Evolutionary conservation across 257 asterid genomes (phyloP).

Genomic region (Agastache rugosa): DNA sequence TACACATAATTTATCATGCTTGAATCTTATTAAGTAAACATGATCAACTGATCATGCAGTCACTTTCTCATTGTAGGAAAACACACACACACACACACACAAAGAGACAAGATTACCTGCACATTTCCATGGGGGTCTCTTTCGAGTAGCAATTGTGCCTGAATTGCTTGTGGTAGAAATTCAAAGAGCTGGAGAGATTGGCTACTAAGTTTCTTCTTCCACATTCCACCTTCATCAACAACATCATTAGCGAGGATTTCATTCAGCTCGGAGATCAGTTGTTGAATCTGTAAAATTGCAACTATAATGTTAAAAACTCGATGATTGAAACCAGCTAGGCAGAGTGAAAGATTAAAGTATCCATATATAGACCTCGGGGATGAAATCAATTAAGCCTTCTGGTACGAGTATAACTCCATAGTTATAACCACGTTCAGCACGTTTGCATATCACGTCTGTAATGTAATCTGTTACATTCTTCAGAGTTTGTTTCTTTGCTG

Average conservation of each 20-base stretch:
- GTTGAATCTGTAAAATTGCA: slow-evolving; percentile 63
- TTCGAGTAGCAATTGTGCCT: slow-evolving; percentile 80
- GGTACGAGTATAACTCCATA: slow-evolving; percentile 86
- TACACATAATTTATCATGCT: neutral
- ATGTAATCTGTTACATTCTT: slow-evolving; percentile 72
- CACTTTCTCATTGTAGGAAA: neutral
- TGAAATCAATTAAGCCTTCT: slow-evolving; percentile 83
- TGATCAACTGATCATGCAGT: too few species aligned
- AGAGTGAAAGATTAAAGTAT: neutral
- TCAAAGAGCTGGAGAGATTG: slow-evolving; percentile 76
- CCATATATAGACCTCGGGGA: slow-evolving; percentile 64
- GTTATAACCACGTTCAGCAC: slow-evolving; percentile 69
- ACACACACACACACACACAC: neutral
- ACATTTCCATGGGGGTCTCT: slow-evolving; percentile 95
- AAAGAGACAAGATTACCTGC: slow-evolving; percentile 64
- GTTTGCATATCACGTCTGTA: slow-evolving; percentile 70
- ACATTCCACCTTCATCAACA: slow-evolving; percentile 78
- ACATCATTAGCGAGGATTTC: slow-evolving; percentile 77
- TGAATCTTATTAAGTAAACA: neutral
- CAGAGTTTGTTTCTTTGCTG: slow-evolving; percentile 73
- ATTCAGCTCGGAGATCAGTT: slow-evolving; percentile 76
- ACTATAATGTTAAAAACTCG: slow-evolving; percentile 11
- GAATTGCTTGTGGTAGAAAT: slow-evolving; percentile 72
- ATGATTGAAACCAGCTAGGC: neutral
- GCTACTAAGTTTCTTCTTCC: slow-evolving; percentile 73